phyloP scores from a whole-genome alignment of 495 filamentous ascomycete species.

The Podospora anserina region DNA sequence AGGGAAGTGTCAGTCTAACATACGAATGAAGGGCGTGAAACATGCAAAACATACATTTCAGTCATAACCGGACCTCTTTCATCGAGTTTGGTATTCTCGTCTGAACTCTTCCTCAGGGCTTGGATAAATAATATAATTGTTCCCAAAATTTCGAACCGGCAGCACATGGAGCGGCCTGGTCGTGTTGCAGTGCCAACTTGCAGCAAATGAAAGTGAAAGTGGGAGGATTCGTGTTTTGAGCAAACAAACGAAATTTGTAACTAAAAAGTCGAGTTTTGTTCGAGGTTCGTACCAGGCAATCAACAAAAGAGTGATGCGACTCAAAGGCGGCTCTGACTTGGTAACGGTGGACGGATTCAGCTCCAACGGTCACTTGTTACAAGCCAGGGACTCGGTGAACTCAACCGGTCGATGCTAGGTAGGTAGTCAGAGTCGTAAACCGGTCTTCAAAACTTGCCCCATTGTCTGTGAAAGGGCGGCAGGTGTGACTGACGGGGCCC shows the following conservation, averaged over 20 bases:
- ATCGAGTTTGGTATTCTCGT: background rate
- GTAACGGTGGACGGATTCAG: background rate
- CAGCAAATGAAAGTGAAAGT: constrained; percentile 3
- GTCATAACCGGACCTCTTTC: background rate
- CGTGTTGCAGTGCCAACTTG: background rate
- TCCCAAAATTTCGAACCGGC: constrained; percentile 50
- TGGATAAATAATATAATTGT: constrained; percentile 46
- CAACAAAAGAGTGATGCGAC: background rate
- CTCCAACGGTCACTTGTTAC: background rate
- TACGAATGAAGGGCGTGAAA: background rate
- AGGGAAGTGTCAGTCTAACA: background rate
- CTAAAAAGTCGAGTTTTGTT: background rate
- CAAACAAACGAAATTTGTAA: background rate
- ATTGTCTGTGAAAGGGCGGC: too few relatives aligned
- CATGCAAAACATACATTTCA: background rate
- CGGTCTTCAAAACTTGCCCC: background rate
- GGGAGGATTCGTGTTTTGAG: background rate
- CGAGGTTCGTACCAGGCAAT: background rate
- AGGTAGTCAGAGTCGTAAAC: background rate
- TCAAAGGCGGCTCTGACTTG: background rate
- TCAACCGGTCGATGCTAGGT: background rate
- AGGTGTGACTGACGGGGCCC: background rate
- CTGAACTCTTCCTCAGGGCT: constrained; percentile 32
- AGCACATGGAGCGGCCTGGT: constrained; percentile 31
- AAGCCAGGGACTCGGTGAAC: background rate